Conservation (phyloP, 148 eudicot species). For the Spergularia bocconei region DNA sequence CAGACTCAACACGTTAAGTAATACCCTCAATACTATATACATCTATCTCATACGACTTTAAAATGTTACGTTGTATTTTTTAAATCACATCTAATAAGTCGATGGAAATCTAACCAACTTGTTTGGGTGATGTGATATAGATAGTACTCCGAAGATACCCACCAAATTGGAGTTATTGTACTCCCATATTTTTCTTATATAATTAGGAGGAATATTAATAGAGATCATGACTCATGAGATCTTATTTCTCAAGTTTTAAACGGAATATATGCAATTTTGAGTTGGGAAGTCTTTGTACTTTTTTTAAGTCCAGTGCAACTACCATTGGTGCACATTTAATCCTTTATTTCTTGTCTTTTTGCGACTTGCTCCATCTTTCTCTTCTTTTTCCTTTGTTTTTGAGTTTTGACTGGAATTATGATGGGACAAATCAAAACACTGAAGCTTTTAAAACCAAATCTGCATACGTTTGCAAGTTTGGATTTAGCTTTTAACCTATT, state of each 20-base stretch:
- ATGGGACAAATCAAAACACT: slow-evolving; percentile 12
- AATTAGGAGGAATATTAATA: slow-evolving; percentile 10
- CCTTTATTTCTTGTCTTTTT: neutral
- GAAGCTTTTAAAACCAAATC: neutral
- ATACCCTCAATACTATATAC: too few species aligned
- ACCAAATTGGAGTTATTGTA: too few species aligned
- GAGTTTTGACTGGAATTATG: slow-evolving; percentile 22
- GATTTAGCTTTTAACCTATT: neutral
- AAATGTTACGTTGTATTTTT: too few species aligned
- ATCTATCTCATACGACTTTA: too few species aligned
- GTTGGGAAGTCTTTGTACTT: neutral
- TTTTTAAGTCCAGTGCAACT: slow-evolving; percentile 2
- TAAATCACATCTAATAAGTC: too few species aligned
- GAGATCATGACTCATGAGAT: neutral
- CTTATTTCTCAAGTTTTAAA: neutral
- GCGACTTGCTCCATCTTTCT: too few species aligned
- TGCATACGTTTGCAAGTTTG: neutral
- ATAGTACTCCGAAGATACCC: too few species aligned
- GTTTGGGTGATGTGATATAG: too few species aligned
- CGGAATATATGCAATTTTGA: slow-evolving; percentile 24
- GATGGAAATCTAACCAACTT: too few species aligned
- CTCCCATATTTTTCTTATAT: too few species aligned
- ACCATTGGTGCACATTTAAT: slow-evolving; percentile 19
- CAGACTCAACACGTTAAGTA: too few species aligned
- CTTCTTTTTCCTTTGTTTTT: neutral